Percentiles rank a stretch among this genome's conserved stretches.
Conservation (phyloP, 345 rosid species). For the Heritiera littoralis region DNA sequence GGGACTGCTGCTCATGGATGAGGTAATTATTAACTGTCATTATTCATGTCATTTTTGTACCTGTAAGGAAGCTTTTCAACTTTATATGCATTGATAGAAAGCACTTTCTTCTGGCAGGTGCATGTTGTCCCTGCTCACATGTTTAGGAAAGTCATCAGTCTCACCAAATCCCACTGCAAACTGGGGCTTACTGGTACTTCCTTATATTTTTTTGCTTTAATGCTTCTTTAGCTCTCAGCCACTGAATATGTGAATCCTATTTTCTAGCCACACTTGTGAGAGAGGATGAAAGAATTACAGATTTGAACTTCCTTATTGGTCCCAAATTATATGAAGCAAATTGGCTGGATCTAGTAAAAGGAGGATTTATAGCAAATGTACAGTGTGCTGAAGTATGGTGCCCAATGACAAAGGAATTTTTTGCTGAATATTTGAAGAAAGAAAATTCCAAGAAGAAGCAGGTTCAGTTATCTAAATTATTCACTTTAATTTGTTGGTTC, state of each 20-base stretch:
- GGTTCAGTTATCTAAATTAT: slow-evolving; percentile 39
- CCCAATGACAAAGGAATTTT: slow-evolving; percentile 98
- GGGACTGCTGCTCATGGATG: slow-evolving; percentile 98
- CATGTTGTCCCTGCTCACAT: slow-evolving; percentile 98
- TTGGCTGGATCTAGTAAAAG: slow-evolving; percentile 98
- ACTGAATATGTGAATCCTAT: neutral
- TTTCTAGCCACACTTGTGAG: slow-evolving; percentile 92
- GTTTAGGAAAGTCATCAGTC: slow-evolving; percentile 97
- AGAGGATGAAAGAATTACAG: slow-evolving; percentile 98
- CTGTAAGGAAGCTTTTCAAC: neutral
- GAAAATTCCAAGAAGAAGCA: slow-evolving; percentile 96
- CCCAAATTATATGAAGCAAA: slow-evolving; percentile 98
- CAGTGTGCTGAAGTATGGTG: slow-evolving; percentile 99
- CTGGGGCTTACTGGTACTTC: slow-evolving; percentile 93
- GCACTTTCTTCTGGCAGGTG: slow-evolving; percentile 47
- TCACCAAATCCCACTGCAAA: slow-evolving; percentile 98
- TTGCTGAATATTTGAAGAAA: slow-evolving; percentile 91
- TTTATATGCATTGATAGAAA: slow-evolving; percentile 11
- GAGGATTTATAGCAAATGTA: slow-evolving; percentile 97
- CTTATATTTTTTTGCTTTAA: neutral
- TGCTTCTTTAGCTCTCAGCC: neutral
- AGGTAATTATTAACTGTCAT: slow-evolving; percentile 45
- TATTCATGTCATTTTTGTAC: neutral
- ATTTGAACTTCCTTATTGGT: slow-evolving; percentile 96
- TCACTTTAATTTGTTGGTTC: slow-evolving; percentile 1